Percentiles rank a stretch among this genome's conserved stretches.
Conservation (phyloP, 2,329 filamentous ascomycete species). For the Atkinsonella hypoxylon region DNA sequence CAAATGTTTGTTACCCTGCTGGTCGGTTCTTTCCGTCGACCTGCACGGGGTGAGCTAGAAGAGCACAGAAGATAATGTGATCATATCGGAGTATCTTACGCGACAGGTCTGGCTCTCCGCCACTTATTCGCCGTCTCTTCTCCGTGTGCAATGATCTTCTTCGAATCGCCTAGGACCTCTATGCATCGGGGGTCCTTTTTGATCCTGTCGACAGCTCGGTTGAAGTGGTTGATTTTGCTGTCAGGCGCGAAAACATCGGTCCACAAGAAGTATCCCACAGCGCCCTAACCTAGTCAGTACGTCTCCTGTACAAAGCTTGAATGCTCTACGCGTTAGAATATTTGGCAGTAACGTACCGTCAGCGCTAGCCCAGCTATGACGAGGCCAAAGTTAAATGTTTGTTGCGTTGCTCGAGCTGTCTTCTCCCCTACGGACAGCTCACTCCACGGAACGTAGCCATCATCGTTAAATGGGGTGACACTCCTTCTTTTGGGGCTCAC, state of each 20-base stretch:
- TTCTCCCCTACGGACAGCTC: slow-evolving; percentile 69
- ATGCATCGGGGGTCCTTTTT: slow-evolving; percentile 59
- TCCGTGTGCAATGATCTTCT: slow-evolving; percentile 69
- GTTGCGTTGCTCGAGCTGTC: slow-evolving; percentile 72
- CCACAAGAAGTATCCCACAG: slow-evolving; percentile 69
- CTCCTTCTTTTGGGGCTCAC: slow-evolving; percentile 46
- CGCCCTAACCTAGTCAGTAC: slow-evolving; percentile 37
- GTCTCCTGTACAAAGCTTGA: background rate
- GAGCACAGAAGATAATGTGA: background rate
- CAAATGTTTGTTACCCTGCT: slow-evolving; percentile 66
- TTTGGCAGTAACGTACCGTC: slow-evolving; percentile 44
- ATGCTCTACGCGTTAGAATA: too few relatives aligned
- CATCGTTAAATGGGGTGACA: slow-evolving; percentile 78
- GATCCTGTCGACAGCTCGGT: slow-evolving; percentile 70
- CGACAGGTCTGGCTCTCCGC: slow-evolving; percentile 53
- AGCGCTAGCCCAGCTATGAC: slow-evolving; percentile 62
- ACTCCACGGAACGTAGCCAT: slow-evolving; percentile 70
- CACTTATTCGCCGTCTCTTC: slow-evolving; percentile 74
- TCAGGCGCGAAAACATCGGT: slow-evolving; percentile 73
- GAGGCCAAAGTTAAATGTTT: slow-evolving; percentile 77
- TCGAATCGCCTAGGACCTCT: slow-evolving; percentile 60
- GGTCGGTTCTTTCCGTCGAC: slow-evolving; percentile 56
- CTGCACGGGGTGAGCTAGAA: slow-evolving; percentile 24
- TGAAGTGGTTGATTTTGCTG: slow-evolving; percentile 80
- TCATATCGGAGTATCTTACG: slow-evolving; percentile 27